Base-by-base conservation (phyloP, 345 rosid genomes). In the Salix arbutifolia region DNA sequence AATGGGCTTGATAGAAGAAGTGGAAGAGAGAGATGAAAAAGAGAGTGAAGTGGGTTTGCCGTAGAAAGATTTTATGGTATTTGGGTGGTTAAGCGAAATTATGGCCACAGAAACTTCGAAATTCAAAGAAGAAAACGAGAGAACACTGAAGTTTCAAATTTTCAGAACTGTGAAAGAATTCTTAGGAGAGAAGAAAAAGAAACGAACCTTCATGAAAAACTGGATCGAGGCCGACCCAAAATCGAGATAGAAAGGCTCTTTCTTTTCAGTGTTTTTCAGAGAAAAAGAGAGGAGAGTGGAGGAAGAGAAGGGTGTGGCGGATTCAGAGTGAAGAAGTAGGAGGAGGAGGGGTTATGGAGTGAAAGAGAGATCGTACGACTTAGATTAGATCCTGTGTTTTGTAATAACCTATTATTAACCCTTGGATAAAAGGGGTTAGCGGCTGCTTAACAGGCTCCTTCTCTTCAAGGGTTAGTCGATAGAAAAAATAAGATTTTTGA, bases 41-140 rank as follows among this genome's bases (percentile, higher is more conserved):
- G 87, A 86, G 19, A 82, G 37, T 2, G 87, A 77, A 74, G 81
- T 52, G 40, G 91, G 84, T 69, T 77, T 87, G 25, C 37, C 52
- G 1, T 71, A 72, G 67, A 83, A 72, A 53, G 87, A 83, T 50
- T 40, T 18, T 19, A 86, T 77, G 78, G 89, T 70, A 64, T 84
- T 87, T 66, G 91, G 87, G 74, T 85, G 87, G 72, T 85, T 85
- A 69, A 91, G 83, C 61, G 89, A 76, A 26, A 26, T 26, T 26
- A 26, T 26, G 28, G 28, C 28, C 28, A 26, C 28, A 26, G 28
- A 26, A 16, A 16, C 56, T 50, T 50, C 56, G 7, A 18, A 6
- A 50, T 18, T 50, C 56, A 50, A 50, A 50, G 11, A 64, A 64
- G 33, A 64, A 13, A 64, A 64, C 8, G 33, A 64, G 7, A 64